phyloP scores from a whole-genome alignment of 305 asterid species.

The Solanum chacoense region DNA sequence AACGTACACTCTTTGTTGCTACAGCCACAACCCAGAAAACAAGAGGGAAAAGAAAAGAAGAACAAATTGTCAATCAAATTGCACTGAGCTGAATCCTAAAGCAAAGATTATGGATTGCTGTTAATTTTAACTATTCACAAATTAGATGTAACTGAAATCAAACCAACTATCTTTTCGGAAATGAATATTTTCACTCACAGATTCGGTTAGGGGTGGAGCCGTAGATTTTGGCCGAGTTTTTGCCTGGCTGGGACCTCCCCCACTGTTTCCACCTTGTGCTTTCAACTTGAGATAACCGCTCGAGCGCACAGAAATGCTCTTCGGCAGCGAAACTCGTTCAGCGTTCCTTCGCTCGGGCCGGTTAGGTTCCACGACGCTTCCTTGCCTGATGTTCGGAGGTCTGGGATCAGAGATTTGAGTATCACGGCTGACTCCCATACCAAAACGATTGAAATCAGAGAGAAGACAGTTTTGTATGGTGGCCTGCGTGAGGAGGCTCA shows the following conservation, averaged over 20 bases:
- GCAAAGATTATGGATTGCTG: neutral
- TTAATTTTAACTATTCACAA: neutral
- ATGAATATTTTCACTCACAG: conserved; percentile 27
- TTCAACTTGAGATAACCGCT: conserved; percentile 39
- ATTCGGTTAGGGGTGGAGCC: conserved; percentile 4
- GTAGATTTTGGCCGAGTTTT: conserved; percentile 9
- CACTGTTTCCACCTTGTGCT: conserved; percentile 8
- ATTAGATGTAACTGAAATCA: neutral
- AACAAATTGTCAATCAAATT: neutral
- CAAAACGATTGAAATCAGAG: conserved; percentile 21
- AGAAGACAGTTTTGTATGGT: conserved; percentile 43
- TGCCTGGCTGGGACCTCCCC: conserved; percentile 15
- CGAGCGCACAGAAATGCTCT: conserved; percentile 64
- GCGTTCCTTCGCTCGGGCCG: conserved; percentile 23
- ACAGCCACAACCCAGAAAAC: neutral
- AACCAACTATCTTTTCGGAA: neutral
- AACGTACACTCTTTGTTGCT: conserved; percentile 49
- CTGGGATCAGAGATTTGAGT: conserved; percentile 11
- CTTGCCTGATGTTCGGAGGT: conserved; percentile 14
- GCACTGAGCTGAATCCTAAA: neutral
- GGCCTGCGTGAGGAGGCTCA: conserved; percentile 22
- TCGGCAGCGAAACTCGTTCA: conserved; percentile 43
- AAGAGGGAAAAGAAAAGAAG: neutral
- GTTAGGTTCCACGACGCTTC: conserved; percentile 23
- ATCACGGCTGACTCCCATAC: neutral